Evolutionary conservation across 306 rosid species (phyloP), one percentile per base, ranked within the genome.

Genomic region (Prunus salicina): DNA sequence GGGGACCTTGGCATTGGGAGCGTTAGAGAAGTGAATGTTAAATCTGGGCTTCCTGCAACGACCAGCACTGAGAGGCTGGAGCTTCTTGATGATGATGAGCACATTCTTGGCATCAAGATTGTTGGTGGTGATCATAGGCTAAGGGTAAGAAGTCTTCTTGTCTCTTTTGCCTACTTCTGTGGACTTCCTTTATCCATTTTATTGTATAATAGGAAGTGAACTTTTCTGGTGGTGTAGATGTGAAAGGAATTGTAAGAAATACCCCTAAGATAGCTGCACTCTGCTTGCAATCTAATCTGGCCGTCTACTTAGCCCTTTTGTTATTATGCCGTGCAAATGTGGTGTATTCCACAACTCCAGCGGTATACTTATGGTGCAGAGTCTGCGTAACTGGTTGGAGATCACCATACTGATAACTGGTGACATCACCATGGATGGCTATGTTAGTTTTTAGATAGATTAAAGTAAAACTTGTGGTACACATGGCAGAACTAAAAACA

Each of bases 31-130:
- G 98, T 93, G 73, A 89, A 93, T 87, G 98, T 93, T 66, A 93
- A 89, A 85, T 93, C 98, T 81, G 98, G 98, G 3, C 96, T 93
- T 86, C 98, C 98, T 45, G 98, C 98, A 43, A 93, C 98, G 10
- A 93, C 97, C 45, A 93, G 97, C 79, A 93, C 93, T 28, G 98
- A 93, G 88, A 91, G 93, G 71, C 73, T 93, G 89, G 98, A 93
- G 70, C 95, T 88, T 64, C 91, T 93, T 20, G 91, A 93, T 79
- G 98, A 93, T 67, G 89, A 93, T 57, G 91, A 91, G 63, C 98
- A 93, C 88, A 91, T 93, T 83, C 93, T 93, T 67, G 88, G 95
- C 60, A 82, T 93, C 60, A 88, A 79, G 65, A 88, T 93, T 72
- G 97, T 93, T 66, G 98, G 96, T 12, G 98, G 98, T 52, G 98